phyloP scores from a whole-genome alignment of 306 rosid genomes.

The Quillaja saponaria region DNA sequence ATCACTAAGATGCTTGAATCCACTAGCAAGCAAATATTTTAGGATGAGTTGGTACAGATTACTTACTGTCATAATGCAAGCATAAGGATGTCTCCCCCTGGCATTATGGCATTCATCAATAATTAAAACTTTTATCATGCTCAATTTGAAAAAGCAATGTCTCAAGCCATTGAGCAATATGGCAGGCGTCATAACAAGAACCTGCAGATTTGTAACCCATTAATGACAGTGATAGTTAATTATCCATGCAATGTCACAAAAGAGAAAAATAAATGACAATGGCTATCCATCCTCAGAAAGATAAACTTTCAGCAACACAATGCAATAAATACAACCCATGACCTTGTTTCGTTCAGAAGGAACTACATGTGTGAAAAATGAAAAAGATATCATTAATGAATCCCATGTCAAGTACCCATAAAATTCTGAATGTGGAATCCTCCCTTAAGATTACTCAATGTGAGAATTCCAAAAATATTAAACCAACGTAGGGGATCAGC shows the following conservation, averaged over 20 bases:
- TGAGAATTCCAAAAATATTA: no score
- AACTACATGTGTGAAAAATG: background rate
- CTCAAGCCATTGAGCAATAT: slow-evolving; percentile 71
- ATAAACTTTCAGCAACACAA: slow-evolving; percentile 17
- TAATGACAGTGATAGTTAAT: background rate
- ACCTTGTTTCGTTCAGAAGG: background rate
- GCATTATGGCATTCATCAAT: slow-evolving; percentile 94
- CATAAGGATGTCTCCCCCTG: slow-evolving; percentile 63
- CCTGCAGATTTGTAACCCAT: slow-evolving; percentile 45
- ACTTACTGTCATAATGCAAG: slow-evolving; percentile 76
- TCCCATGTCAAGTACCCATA: no score
- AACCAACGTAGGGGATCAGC: no score
- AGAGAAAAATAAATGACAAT: no score
- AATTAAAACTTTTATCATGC: slow-evolving; percentile 75
- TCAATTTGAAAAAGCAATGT: slow-evolving; percentile 62
- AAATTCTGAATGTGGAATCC: no score
- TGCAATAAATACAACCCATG: background rate
- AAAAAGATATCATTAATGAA: no score
- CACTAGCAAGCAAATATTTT: slow-evolving; percentile 2
- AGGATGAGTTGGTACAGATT: slow-evolving; percentile 16
- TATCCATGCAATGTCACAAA: background rate
- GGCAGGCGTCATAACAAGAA: slow-evolving; percentile 84
- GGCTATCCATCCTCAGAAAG: no score
- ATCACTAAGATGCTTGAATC: slow-evolving; percentile 7
- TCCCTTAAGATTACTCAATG: no score